A percentile compares a stretch with the other conserved stretches of the same genome.
Evolutionary conservation across 139 green algal genomes (phyloP).

Genomic region (Chlamydomonas eustigma): DNA sequence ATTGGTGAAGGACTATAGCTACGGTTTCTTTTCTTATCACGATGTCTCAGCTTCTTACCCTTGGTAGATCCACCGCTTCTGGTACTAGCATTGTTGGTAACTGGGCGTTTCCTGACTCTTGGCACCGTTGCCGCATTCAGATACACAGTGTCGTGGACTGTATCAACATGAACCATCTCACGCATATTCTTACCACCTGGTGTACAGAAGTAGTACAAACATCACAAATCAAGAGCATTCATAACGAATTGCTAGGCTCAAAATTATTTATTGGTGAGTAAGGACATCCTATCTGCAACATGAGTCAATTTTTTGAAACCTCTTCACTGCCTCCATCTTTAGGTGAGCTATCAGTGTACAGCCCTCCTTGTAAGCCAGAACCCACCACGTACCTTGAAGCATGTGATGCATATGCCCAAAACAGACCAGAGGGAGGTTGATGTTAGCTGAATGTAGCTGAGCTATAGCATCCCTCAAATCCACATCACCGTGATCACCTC

Average conservation of each 20-base stretch:
- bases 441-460: conserved; percentile 3
- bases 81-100: neutral
- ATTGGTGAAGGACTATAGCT: neutral
- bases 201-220: too few relatives aligned
- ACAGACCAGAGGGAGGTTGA: neutral
- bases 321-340: too few relatives aligned
- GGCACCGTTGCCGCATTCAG: conserved; percentile 70
- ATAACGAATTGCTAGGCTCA: too few relatives aligned
- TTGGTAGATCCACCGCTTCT: neutral
- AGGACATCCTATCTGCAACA: too few relatives aligned
- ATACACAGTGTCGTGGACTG: conserved; percentile 40
- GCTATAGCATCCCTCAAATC: conserved; percentile 51
- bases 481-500: conserved; percentile 53
- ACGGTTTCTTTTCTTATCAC: neutral
- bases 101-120: conserved; percentile 16
- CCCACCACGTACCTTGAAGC: conserved; percentile 24
- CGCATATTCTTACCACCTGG: conserved; percentile 26
- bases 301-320: too few relatives aligned
- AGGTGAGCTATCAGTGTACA: too few relatives aligned
- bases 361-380: too few relatives aligned
- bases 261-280: too few relatives aligned
- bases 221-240: too few relatives aligned
- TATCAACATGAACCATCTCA: conserved; percentile 54
- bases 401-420: conserved; percentile 67
- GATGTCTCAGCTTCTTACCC: neutral